Conservation (phyloP, 208 protist species). For the Trypanosoma boissoni region DNA sequence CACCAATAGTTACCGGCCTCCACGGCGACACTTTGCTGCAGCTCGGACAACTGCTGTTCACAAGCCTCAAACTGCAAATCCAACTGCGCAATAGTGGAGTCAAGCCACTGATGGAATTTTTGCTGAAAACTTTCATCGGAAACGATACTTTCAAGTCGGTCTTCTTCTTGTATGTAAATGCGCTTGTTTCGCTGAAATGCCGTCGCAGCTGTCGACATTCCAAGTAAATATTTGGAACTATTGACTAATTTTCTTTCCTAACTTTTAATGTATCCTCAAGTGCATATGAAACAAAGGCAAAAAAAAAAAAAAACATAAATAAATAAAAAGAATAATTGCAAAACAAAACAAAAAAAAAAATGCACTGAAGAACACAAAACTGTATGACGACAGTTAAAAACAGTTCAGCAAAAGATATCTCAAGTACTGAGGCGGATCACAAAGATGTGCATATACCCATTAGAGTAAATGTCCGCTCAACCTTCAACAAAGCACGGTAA, state of each 20-base stretch:
- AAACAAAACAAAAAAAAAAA: conserved; percentile 16
- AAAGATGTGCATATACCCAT: too few species aligned
- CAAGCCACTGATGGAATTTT: conserved; percentile 74
- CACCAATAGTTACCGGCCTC: conserved; percentile 74
- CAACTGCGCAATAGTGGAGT: conserved; percentile 73
- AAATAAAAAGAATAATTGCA: conserved; percentile 1
- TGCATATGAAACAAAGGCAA: neutral
- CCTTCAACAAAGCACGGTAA: too few species aligned
- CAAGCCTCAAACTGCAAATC: conserved; percentile 84
- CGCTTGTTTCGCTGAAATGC: conserved; percentile 86
- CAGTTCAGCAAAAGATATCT: too few species aligned
- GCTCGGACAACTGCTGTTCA: conserved; percentile 79
- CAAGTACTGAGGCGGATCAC: too few species aligned
- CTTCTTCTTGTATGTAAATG: conserved; percentile 81
- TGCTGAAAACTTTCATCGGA: conserved; percentile 59
- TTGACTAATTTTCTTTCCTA: conserved; percentile 5
- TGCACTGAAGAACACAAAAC: conserved; percentile 3
- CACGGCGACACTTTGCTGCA: conserved; percentile 74
- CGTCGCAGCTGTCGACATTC: conserved; percentile 45
- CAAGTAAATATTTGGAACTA: conserved; percentile 5
- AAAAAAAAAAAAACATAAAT: conserved; percentile 11
- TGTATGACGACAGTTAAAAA: too few species aligned
- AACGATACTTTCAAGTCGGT: conserved; percentile 64
- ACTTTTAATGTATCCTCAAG: neutral
- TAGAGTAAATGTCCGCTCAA: too few species aligned